phyloP scores from a whole-genome alignment of 1,284 basidiomycete species.

The Trichosporon ovoides region DNA sequence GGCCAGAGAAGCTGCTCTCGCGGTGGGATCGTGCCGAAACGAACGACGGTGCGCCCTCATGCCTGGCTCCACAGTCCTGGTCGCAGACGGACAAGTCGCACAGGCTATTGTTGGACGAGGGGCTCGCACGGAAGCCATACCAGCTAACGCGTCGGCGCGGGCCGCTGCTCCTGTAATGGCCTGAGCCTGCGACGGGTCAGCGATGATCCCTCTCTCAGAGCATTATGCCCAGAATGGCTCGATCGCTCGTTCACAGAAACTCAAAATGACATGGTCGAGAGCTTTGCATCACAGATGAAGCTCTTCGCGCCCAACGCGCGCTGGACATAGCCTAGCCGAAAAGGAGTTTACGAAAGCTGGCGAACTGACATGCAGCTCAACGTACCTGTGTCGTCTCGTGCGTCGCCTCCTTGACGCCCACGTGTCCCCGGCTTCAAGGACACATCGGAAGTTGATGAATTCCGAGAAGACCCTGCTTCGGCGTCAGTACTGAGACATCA shows the following conservation, averaged over 20 bases:
- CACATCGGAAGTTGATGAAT: background rate
- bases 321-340: background rate
- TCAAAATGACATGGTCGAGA: background rate
- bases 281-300: background rate
- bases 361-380: background rate
- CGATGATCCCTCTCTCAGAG: too few relatives aligned
- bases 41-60: background rate
- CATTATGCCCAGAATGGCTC: too few relatives aligned
- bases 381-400: constrained; percentile 1
- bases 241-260: background rate
- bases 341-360: background rate
- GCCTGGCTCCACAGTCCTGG: background rate
- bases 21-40: too few relatives aligned
- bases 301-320: too few relatives aligned
- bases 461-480: background rate
- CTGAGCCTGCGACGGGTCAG: background rate
- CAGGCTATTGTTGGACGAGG: background rate
- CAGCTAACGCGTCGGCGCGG: background rate
- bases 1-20: too few relatives aligned
- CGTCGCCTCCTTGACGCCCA: background rate
- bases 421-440: background rate
- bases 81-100: constrained; percentile 2
- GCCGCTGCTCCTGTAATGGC: background rate
- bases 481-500: background rate
- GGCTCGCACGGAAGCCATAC: background rate